Percentiles rank a stretch among this genome's conserved stretches.
These are phyloP conservation scores for Vinca major DNA, from an alignment of 305 asterid genomes.

Conservation along the genomic window DNA sequence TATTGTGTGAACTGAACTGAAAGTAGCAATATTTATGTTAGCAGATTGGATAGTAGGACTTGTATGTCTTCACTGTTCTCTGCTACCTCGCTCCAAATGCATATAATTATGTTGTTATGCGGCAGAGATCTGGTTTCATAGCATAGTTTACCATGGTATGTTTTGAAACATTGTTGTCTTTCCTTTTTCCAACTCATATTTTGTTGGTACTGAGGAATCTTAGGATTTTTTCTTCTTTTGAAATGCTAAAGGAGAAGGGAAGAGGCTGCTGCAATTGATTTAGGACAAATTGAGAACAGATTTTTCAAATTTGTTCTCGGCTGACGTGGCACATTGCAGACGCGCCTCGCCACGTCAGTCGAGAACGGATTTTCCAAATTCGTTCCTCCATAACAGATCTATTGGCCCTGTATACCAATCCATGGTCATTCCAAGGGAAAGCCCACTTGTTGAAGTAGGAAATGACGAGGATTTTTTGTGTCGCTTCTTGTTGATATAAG, in stretches of 20 bases:
- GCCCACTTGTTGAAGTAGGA: too few species aligned
- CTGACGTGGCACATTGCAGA: too few species aligned
- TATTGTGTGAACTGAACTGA: not conserved
- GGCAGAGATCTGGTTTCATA: not conserved
- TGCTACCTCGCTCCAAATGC: not conserved
- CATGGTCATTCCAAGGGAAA: too few species aligned
- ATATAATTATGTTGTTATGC: not conserved
- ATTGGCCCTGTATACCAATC: too few species aligned
- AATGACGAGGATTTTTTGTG: constrained; percentile 33
- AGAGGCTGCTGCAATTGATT: too few species aligned
- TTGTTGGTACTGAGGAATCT: not conserved
- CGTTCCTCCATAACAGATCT: too few species aligned
- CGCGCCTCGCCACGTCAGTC: too few species aligned
- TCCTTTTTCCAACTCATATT: not conserved
- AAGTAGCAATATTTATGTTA: not conserved
- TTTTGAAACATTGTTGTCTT: not conserved
- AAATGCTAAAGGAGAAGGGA: too few species aligned
- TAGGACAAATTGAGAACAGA: too few species aligned
- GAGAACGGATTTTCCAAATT: too few species aligned
- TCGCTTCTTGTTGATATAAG: constrained; percentile 19
- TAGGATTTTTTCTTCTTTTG: not conserved
- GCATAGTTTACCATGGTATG: not conserved
- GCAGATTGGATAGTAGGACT: not conserved
- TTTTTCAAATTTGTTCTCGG: too few species aligned
- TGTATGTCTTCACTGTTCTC: too few species aligned